Conservation (phyloP, 352 stramenopile species). For the Phytophthora hibernalis region DNA sequence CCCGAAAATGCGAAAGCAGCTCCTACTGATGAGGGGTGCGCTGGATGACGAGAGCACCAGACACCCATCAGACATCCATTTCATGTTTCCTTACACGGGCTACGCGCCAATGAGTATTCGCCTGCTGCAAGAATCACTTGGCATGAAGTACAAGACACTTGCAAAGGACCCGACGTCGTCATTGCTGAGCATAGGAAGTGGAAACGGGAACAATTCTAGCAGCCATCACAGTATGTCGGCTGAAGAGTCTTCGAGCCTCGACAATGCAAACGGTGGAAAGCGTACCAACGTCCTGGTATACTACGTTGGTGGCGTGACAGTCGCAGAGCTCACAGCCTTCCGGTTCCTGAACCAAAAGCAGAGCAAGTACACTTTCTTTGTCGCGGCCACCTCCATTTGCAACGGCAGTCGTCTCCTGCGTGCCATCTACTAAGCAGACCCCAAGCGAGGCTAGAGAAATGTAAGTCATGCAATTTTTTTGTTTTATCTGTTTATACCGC, state of each 20-base stretch:
- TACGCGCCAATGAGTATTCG: constrained; percentile 88
- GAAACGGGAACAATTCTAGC: constrained; percentile 25
- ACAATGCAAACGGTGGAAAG: constrained; percentile 21
- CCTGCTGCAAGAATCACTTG: constrained; percentile 76
- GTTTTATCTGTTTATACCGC: neutral
- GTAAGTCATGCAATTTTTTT: constrained; percentile 5
- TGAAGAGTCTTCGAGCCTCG: constrained; percentile 15
- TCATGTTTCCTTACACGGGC: constrained; percentile 88
- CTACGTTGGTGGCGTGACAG: constrained; percentile 84
- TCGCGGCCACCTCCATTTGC: constrained; percentile 78
- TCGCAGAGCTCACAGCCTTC: constrained; percentile 82
- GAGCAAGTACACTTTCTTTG: constrained; percentile 64
- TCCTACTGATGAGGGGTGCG: constrained; percentile 46
- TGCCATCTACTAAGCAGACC: constrained; percentile 49
- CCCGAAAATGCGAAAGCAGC: constrained; percentile 50
- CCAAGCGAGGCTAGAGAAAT: neutral
- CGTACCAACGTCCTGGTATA: constrained; percentile 75
- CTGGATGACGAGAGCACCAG: constrained; percentile 64
- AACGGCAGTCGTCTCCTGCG: constrained; percentile 74
- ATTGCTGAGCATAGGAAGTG: constrained; percentile 30
- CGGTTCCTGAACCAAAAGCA: constrained; percentile 80
- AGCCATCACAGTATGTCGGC: constrained; percentile 29
- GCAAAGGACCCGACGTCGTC: constrained; percentile 45
- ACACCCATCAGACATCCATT: constrained; percentile 72
- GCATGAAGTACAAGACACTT: constrained; percentile 70